Evolutionary conservation across 495 filamentous ascomycete species (phyloP), one percentile per base, ranked within the genome.

Genomic region (Xylaria nigripes): DNA sequence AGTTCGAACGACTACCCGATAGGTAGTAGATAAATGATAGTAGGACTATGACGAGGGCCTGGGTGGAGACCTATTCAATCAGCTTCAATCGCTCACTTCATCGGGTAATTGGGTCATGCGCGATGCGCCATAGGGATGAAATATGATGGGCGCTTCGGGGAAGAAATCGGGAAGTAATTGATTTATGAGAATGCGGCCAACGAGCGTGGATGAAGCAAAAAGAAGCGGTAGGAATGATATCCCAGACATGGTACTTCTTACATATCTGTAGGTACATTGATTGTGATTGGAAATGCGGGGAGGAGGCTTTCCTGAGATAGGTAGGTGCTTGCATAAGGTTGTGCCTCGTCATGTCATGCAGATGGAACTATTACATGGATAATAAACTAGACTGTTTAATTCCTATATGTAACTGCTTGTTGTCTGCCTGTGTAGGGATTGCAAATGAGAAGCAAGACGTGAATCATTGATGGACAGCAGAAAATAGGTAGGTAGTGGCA

Each of bases 211-310:
- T 51, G 52, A 29, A 50, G 51, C 58, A 54, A 59, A 61, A 47
- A 47, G 32, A 66, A 59, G 61, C 55, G 56, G 60, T 48, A 50
- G 58, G 45, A 46, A 51, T 43, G 50, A 42, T 5, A 36, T 12
- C 15, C 15, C 15, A 36, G 32, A 36, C 32, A 5, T 36, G 32
- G 10, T 6, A 5, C n/a, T n/a, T n/a, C n/a, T n/a, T n/a, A n/a
- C n/a, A n/a, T 13, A 36, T 8, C 15, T 36, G 6, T 13, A 9
- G 32, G 32, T 12, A 36, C 32, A 36, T 8, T 36, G 32, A n/a
- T 36, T 1, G 4, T 54, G 48, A 51, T 48, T 36, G 48, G 30
- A 60, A 63, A 61, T 65, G 63, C 60, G 63, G 63, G 60, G 63
- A 65, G 63, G 47, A 65, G 57, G 42, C 61, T 58, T 61, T 41